These are phyloP conservation scores for Phytopythium sindhum DNA, from an alignment of 352 stramenopile species.

Conservation along the genomic window DNA sequence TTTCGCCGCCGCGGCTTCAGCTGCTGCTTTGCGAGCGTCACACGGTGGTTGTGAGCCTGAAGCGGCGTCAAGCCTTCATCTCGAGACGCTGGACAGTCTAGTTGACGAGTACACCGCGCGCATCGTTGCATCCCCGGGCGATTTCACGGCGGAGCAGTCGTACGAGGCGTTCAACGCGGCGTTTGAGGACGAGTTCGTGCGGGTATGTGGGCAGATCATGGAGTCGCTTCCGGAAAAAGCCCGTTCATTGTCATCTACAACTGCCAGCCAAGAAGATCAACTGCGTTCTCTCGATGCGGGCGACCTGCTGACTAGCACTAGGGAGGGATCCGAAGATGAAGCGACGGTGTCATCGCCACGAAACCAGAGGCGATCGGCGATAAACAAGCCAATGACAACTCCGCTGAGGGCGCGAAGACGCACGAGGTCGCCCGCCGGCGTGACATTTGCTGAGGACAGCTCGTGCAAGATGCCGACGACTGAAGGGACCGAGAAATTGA, in stretches of 20 bases:
- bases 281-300: neutral
- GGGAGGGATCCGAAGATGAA: neutral
- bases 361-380: neutral
- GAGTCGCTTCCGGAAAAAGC: constrained; percentile 5
- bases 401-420: neutral
- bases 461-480: neutral
- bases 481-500: neutral
- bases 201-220: constrained; percentile 30
- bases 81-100: constrained; percentile 18
- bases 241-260: neutral
- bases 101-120: constrained; percentile 27
- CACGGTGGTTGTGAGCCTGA: neutral
- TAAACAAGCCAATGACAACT: neutral
- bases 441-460: neutral
- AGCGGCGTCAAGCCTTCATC: constrained; percentile 2
- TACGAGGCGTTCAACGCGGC: constrained; percentile 23
- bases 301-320: too few relatives aligned
- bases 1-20: constrained; percentile 5
- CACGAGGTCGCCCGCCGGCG: neutral
- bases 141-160: constrained; percentile 5
- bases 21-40: neutral
- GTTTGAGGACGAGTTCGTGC: constrained; percentile 29
- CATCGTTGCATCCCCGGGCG: constrained; percentile 10
- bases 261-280: neutral
- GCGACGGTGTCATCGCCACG: neutral